Evolutionary conservation across 345 rosid genomes (phyloP), one percentile per base, ranked within the genome.

Genomic region (Eucalyptus pauciflora): DNA sequence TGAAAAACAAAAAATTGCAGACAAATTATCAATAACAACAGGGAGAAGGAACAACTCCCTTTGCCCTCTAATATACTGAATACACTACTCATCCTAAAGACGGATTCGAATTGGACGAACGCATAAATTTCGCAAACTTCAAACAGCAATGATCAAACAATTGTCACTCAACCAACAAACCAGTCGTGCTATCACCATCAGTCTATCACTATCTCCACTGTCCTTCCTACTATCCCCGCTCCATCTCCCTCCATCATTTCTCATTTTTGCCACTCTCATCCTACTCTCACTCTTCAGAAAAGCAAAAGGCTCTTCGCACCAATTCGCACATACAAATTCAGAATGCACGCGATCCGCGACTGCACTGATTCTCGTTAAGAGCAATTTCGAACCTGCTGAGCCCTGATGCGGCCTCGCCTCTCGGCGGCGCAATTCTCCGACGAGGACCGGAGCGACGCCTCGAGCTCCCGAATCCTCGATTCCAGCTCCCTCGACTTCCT

Each of bases 381-480:
- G 58, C 58, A 20, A 52, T 52, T 52, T 4, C 71, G 87, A 85
- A 96, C 99, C 97, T 96, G 98, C 87, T 96, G 98, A 91, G 98
- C 95, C 89, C 96, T 93, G 88, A 96, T 94, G 88, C 99, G 98
- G 87, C 98, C 99, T 92, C 94, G 96, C 89, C 99, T 92, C 93
- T 97, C 98, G 24, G 99, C 94, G 76, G 96, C 94, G 92, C 95
- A 91, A 91, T 95, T 96, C 43, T 94, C 93, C 81, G 83, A n/a
- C 17, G 96, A 91, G 24, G 96, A 94, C 87, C 93, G 91, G 90
- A 97, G 94, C 90, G 96, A 93, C 80, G 88, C 92, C 88, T 94
- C 91, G 71, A 97, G 96, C 92, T 94, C 94, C 46, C 90, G 83
- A 85, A 94, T 49, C 92, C 89, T 95, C 54, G 86, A 83, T 46